Base-by-base conservation (phyloP, 1,284 basidiomycete genomes). In the Amylostereum chailletii region DNA sequence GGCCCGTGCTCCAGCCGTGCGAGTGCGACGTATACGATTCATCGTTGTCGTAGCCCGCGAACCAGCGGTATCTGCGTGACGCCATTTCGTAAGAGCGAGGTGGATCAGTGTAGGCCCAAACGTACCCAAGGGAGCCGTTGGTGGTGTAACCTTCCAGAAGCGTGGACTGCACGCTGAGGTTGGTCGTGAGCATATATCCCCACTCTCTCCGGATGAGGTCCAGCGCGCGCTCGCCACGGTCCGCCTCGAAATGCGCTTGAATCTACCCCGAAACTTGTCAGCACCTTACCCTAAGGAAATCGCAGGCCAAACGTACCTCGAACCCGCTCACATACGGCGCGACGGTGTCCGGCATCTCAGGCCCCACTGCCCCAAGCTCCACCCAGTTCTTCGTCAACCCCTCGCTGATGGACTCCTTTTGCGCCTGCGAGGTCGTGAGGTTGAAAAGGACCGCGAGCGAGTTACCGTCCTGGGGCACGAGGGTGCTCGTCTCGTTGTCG, bases 111-210 rank as follows among this genome's bases (percentile, higher is more conserved):
- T 19, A 19, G 19, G 19, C 19, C 19, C 19, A 19, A 31, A 33
- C 33, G 34, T 30, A 62, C 64, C n/a, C 53, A 73, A 77, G 63
- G 3, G 74, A 75, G 7, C 74, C 74, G 55, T 77, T 75, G 1
- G 69, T 66, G 2, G 72, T 75, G 57, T 70, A 76, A 0, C 74
- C 75, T 58, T 77, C 75, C n/a, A 77, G 64, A 8, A 77, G 61
- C 1, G 72, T 75, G 6, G 75, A 77, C 50, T 75, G 70, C 3
- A 75, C 74, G 51, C 70, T 73, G 47, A 75, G 54, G 52, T 72
- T 71, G 4, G 73, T 76, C 60, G 74, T 72, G 27, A 77, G 60
- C 71, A 77, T 77, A 56, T 76, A 78, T 1, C 75, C 75, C 76
- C 76, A 76, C 57, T 75, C 69, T 30, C 66, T 65, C n/a, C 65